Evolutionary conservation across 2,329 filamentous ascomycete species (phyloP), one percentile per base, ranked within the genome.

Genomic region (Zymoseptoria passerinii): DNA sequence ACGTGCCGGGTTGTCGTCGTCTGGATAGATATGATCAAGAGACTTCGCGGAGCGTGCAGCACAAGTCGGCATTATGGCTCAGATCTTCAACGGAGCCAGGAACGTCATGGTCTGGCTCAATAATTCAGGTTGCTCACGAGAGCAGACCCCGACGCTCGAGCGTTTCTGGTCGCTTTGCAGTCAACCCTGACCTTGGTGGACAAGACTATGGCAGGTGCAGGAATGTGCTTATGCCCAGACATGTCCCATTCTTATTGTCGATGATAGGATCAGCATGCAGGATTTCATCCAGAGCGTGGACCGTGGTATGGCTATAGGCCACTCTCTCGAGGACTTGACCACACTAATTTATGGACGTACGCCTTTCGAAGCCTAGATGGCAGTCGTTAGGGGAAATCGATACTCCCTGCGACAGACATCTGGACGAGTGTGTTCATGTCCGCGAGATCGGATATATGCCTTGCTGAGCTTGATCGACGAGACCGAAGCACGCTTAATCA

Each of bases 11-110:
- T 5, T 7, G n/a, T 6, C 35, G 6, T 5, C 10, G 4, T 63
- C 0, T 65, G 63, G 61, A 48, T 58, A 3, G 63, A 63, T 52
- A 61, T 23, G 60, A 65, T 53, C 63, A 65, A 44, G 49, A 51
- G 53, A 61, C 40, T 19, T 56, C 2, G 28, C n/a, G 3, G 63
- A 65, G 52, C 51, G 58, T 23, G 52, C 54, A 2, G 20, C 49
- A 3, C 63, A 65, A 28, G 63, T 63, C 1, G 52, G 50, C 18
- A 57, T 61, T 49, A 65, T 65, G 63, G 58, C 44, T 23, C 29
- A 44, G 2, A 61, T 64, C 29, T 64, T 59, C 49, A 23, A 44
- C 4, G 53, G 29, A 13, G 61, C 62, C 8, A 27, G 20, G 4
- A 20, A 53, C 5, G 61, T 63, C 10, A 49, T 58, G n/a, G 53